phyloP scores from a whole-genome alignment of 495 filamentous ascomycete genomes.

The Annulohypoxylon nitens region DNA sequence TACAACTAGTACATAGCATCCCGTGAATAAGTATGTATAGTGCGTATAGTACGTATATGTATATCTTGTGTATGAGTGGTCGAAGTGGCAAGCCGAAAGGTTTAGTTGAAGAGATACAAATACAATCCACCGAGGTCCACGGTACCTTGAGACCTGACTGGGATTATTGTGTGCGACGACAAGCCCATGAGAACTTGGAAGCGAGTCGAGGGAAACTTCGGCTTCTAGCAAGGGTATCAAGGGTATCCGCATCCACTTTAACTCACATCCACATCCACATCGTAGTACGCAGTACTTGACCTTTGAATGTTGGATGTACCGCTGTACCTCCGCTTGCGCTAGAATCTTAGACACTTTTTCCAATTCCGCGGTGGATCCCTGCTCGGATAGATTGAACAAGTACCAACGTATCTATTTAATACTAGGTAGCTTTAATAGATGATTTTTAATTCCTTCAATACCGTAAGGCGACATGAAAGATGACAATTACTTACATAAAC shows the following conservation, averaged over 20 bases:
- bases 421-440: neutral
- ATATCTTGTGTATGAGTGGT: neutral
- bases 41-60: neutral
- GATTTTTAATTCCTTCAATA: neutral
- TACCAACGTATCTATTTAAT: constrained; percentile 11
- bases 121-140: constrained; percentile 33
- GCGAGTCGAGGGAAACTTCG: constrained; percentile 43
- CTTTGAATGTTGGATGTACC: neutral
- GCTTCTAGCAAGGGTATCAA: constrained; percentile 42
- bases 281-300: neutral
- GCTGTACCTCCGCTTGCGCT: constrained; percentile 24
- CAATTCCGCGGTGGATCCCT: constrained; percentile 39
- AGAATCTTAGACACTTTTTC: constrained; percentile 39
- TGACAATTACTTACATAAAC: constrained; percentile 12
- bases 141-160: constrained; percentile 20
- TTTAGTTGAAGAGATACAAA: neutral
- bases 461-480: constrained; percentile 21
- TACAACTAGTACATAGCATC: neutral
- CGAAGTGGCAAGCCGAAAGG: constrained; percentile 6
- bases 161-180: constrained; percentile 36
- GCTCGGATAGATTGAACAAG: constrained; percentile 2
- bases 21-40: neutral
- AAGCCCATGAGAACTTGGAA: constrained; percentile 39
- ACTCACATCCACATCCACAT: neutral
- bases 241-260: constrained; percentile 34